Conservation (phyloP, 2,329 filamentous ascomycete genomes). For the Aurifilum marmelostoma region DNA sequence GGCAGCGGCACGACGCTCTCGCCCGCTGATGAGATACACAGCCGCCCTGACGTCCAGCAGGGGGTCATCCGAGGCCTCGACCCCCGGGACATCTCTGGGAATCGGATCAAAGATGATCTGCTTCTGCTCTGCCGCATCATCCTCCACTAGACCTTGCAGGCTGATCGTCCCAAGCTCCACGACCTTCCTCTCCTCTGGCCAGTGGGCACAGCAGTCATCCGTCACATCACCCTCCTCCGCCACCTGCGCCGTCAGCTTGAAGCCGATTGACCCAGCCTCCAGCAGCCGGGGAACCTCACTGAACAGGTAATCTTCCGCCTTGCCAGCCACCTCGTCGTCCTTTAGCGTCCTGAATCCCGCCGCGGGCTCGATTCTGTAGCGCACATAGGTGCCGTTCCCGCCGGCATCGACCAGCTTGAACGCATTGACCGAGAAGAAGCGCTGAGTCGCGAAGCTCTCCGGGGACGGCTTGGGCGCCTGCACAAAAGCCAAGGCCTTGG, state of each 20-base stretch:
- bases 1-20: conserved; percentile 54
- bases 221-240: conserved; percentile 36
- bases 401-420: conserved; percentile 47
- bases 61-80: conserved; percentile 57
- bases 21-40: conserved; percentile 59
- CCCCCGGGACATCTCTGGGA: conserved; percentile 52
- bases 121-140: conserved; percentile 52
- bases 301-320: conserved; percentile 50
- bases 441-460: conserved; percentile 50
- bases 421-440: conserved; percentile 53
- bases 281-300: conserved; percentile 49
- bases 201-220: conserved; percentile 41
- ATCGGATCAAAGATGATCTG: conserved; percentile 61
- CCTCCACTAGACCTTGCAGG: conserved; percentile 44
- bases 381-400: conserved; percentile 48
- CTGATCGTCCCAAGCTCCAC: conserved; percentile 55
- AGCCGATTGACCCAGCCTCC: conserved; percentile 41
- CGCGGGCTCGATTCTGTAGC: conserved; percentile 54
- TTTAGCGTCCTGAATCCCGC: conserved; percentile 45
- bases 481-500: conserved; percentile 52
- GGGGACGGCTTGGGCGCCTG: conserved; percentile 53
- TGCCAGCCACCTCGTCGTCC: conserved; percentile 42
- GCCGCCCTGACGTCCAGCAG: conserved; percentile 58
- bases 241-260: conserved; percentile 55
- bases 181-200: conserved; percentile 54